Conservation (phyloP, 768 basidiomycete genomes). For the Mycena maculata region DNA sequence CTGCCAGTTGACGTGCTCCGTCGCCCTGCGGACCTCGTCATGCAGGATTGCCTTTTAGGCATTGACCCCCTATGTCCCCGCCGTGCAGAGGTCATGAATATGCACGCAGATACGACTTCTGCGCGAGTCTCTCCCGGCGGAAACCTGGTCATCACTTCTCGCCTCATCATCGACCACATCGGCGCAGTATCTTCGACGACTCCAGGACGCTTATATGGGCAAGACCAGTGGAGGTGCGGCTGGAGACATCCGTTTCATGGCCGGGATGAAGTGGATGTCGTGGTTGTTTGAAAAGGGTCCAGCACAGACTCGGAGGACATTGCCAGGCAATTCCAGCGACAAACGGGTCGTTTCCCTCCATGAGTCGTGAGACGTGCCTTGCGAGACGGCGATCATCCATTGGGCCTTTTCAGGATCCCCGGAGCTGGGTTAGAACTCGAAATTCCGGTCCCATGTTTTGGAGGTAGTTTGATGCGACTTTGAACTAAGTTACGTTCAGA, state of each 20-base stretch:
- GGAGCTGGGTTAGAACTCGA: too few relatives aligned
- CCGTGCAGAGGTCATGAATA: slow-evolving; percentile 22
- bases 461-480: too few relatives aligned
- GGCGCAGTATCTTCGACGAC: slow-evolving; percentile 52
- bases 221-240: slow-evolving; percentile 56
- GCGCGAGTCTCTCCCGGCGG: too few relatives aligned
- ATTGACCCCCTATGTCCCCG: slow-evolving; percentile 51
- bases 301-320: too few relatives aligned
- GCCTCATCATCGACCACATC: slow-evolving; percentile 56
- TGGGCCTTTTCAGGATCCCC: too few relatives aligned
- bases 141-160: slow-evolving; percentile 53
- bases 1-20: slow-evolving; percentile 42
- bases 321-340: too few relatives aligned
- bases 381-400: too few relatives aligned
- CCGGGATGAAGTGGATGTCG: slow-evolving; percentile 47
- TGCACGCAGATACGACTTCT: neutral
- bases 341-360: too few relatives aligned
- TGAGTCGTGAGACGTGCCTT: too few relatives aligned
- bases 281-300: slow-evolving; percentile 27
- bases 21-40: slow-evolving; percentile 52
- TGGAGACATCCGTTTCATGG: slow-evolving; percentile 61
- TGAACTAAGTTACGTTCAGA: too few relatives aligned
- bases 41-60: slow-evolving; percentile 58
- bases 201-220: slow-evolving; percentile 41
- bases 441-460: too few relatives aligned